Percentiles rank a stretch among this genome's conserved stretches.
phyloP scores from a whole-genome alignment of 1,284 basidiomycete species.

The Cystobasidiaceae sp. region DNA sequence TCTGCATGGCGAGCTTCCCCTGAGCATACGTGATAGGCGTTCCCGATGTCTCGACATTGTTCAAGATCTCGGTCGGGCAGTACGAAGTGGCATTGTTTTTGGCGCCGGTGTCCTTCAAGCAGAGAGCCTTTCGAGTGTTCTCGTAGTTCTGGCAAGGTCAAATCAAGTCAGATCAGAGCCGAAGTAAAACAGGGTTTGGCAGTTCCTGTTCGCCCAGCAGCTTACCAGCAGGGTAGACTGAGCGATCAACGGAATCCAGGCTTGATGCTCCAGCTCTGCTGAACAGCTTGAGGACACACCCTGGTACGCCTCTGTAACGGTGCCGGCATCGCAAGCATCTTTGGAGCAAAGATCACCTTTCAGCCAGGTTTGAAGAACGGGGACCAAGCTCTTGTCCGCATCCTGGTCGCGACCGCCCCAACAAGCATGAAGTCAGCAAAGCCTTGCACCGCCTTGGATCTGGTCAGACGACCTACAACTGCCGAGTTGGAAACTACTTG shows the following conservation, averaged over 20 bases:
- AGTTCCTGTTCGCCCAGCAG: not conserved
- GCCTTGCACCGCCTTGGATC: not conserved
- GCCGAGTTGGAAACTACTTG: constrained; percentile 23
- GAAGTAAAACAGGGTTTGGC: not conserved
- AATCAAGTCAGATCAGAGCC: not conserved
- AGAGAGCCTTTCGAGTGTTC: constrained; percentile 1
- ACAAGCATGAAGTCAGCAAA: not conserved
- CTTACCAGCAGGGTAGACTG: constrained; percentile 10
- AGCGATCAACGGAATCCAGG: constrained; percentile 11
- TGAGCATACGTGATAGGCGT: constrained; percentile 17
- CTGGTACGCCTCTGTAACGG: constrained; percentile 4
- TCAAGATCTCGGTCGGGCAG: constrained; percentile 20
- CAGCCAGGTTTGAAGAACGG: not conserved
- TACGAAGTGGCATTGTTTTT: constrained; percentile 21
- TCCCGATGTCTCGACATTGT: constrained; percentile 23
- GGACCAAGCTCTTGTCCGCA: not conserved
- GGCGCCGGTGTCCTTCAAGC: constrained; percentile 2
- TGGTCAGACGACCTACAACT: not conserved
- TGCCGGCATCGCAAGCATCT: not conserved
- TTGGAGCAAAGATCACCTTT: constrained; percentile 9
- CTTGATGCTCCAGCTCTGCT: constrained; percentile 11
- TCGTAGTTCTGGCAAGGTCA: constrained; percentile 7
- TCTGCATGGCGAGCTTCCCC: not conserved
- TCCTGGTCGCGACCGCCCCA: not conserved
- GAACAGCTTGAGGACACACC: not conserved